Evolutionary conservation across 805 yeast genomes (phyloP).

Genomic region (Priceomyces medius): DNA sequence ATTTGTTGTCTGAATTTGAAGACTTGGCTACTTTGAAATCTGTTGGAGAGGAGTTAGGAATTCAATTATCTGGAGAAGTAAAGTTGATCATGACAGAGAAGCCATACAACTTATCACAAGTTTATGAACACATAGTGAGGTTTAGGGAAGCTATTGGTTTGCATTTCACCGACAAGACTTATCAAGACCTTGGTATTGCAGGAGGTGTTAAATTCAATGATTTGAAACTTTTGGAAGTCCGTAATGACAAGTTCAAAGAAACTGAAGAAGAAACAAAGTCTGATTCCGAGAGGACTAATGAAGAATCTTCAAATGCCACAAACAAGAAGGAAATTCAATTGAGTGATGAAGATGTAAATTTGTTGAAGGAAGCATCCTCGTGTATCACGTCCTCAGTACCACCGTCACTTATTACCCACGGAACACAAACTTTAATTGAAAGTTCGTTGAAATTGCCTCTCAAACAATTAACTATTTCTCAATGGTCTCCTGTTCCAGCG

Average conservation of each 20-base stretch:
- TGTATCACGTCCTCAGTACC: conserved; percentile 10
- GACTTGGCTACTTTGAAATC: conserved; percentile 28
- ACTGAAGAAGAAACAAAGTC: conserved; percentile 14
- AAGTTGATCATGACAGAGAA: conserved; percentile 39
- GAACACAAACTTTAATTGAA: conserved; percentile 29
- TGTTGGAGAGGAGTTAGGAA: conserved; percentile 18
- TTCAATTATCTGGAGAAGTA: conserved; percentile 27
- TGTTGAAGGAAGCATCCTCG: conserved; percentile 15
- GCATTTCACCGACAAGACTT: conserved; percentile 44
- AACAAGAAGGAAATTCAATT: conserved; percentile 9
- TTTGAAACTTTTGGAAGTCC: conserved; percentile 38
- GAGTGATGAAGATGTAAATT: conserved; percentile 30
- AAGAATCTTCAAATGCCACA: conserved; percentile 11
- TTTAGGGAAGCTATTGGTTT: conserved; percentile 63
- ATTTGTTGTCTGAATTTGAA: conserved; percentile 27
- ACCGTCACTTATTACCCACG: conserved; percentile 18
- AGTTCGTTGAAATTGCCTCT: conserved; percentile 48
- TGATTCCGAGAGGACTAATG: conserved; percentile 12
- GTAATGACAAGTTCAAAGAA: conserved; percentile 12
- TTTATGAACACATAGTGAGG: conserved; percentile 60
- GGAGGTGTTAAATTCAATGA: conserved; percentile 53
- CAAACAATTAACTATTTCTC: conserved; percentile 56
- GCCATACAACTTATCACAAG: conserved; percentile 59
- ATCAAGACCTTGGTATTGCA: conserved; percentile 39
- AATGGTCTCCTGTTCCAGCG: conserved; percentile 85